Evolutionary conservation across 78 protist genomes (phyloP).

Genomic region (Andalucia godoyi): DNA sequence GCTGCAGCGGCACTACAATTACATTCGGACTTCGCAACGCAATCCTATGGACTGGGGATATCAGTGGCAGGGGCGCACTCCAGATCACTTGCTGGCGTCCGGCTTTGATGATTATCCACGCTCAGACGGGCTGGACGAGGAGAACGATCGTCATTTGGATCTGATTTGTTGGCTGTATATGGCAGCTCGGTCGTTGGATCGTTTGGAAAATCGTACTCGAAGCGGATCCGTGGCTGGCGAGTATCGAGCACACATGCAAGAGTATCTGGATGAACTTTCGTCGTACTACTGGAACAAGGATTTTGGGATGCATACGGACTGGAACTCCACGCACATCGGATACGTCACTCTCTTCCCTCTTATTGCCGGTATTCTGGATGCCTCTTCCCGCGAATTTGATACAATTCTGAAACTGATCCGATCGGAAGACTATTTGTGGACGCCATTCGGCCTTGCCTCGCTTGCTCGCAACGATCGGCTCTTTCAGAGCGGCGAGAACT

Average conservation of each 20-base stretch:
- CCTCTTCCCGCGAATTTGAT: background rate
- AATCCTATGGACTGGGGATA: background rate
- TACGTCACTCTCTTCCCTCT: slow-evolving; percentile 77
- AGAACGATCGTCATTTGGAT: slow-evolving; percentile 65
- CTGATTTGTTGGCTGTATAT: slow-evolving; percentile 61
- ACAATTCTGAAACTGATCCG: background rate
- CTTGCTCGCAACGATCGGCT: slow-evolving; percentile 27
- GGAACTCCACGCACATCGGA: slow-evolving; percentile 21
- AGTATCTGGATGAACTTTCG: background rate
- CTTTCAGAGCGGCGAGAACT: slow-evolving; percentile 48
- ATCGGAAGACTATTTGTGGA: background rate
- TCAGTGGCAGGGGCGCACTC: slow-evolving; percentile 67
- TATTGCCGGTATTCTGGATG: slow-evolving; percentile 16
- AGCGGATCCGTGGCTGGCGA: background rate
- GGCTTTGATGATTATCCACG: slow-evolving; percentile 88
- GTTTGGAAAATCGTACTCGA: slow-evolving; percentile 2
- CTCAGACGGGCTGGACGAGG: background rate
- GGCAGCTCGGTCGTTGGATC: slow-evolving; percentile 19
- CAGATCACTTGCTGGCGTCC: slow-evolving; percentile 52
- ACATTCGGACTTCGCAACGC: no score
- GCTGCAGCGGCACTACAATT: no score
- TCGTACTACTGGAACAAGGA: slow-evolving; percentile 8
- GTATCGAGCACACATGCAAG: background rate
- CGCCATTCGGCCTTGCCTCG: slow-evolving; percentile 34
- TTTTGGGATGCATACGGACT: background rate